Percentiles rank a stretch among this genome's conserved stretches.
Evolutionary conservation across 768 basidiomycete species (phyloP).

Genomic region (Botryobasidium botryosum): DNA sequence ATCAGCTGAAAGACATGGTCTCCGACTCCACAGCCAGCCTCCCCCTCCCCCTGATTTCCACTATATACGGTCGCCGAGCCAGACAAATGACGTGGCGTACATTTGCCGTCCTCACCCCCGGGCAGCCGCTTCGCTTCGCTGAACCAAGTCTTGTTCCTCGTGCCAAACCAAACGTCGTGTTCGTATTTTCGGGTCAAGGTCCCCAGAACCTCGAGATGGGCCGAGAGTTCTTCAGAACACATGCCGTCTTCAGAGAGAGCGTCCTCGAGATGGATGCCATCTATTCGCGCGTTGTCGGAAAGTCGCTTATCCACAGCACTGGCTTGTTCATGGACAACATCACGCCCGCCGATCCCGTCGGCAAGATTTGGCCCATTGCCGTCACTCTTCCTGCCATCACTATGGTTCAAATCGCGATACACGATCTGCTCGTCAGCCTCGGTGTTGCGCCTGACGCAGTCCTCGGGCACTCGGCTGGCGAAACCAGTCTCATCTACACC

Average conservation of each 20-base stretch:
- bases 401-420: conserved; percentile 31
- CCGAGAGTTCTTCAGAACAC: conserved; percentile 21
- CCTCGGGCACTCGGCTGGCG: conserved; percentile 34
- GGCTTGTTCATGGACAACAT: conserved; percentile 24
- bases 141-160: conserved; percentile 19
- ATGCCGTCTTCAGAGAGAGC: conserved; percentile 23
- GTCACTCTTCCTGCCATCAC: conserved; percentile 27
- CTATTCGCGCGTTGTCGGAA: conserved; percentile 19
- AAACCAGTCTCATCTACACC: conserved; percentile 28
- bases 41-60: too few species aligned
- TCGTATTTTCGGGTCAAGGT: conserved; percentile 27
- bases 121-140: too few species aligned
- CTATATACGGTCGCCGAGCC: too few species aligned
- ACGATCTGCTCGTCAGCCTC: conserved; percentile 24
- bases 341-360: conserved; percentile 4
- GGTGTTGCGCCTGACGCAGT: conserved; percentile 25
- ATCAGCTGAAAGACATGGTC: too few species aligned
- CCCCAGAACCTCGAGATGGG: conserved; percentile 27
- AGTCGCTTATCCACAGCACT: conserved; percentile 22
- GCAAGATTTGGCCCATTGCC: conserved; percentile 20
- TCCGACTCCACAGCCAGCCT: too few species aligned
- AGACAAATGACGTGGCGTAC: too few species aligned
- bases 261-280: conserved; percentile 25
- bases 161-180: conserved; percentile 20
- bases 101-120: too few species aligned